Evolutionary conservation across 2,329 filamentous ascomycete genomes (phyloP).

Genomic region (Colletotrichum falcatum): DNA sequence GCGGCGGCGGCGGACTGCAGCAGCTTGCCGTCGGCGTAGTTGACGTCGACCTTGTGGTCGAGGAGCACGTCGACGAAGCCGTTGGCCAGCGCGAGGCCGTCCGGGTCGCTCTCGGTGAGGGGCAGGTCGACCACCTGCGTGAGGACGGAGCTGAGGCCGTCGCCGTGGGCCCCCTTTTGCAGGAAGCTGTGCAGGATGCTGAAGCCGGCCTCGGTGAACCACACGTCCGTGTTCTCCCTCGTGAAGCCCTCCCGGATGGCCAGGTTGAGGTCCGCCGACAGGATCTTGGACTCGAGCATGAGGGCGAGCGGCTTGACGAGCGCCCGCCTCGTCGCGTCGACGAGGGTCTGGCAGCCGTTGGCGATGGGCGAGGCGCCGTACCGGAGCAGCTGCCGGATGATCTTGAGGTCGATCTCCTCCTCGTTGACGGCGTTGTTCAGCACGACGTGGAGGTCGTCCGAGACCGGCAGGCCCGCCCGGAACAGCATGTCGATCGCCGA

Average conservation of each 20-base stretch:
- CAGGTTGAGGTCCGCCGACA: constrained; percentile 57
- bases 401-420: constrained; percentile 50
- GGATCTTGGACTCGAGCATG: constrained; percentile 57
- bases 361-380: constrained; percentile 64
- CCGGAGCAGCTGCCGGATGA: constrained; percentile 39
- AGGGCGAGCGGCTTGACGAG: constrained; percentile 54
- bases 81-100: constrained; percentile 55
- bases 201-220: constrained; percentile 62
- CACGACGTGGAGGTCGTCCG: constrained; percentile 63
- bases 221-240: constrained; percentile 53
- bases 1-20: constrained; percentile 65
- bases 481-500: constrained; percentile 63
- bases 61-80: constrained; percentile 59
- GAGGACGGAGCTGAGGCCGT: constrained; percentile 59
- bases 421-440: constrained; percentile 66
- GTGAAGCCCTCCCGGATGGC: constrained; percentile 61
- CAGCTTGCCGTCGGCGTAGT: constrained; percentile 61
- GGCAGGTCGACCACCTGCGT: constrained; percentile 59
- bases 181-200: constrained; percentile 62
- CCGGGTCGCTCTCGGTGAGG: constrained; percentile 45
- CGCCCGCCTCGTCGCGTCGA: constrained; percentile 59
- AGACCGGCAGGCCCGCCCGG: constrained; percentile 60
- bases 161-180: constrained; percentile 60
- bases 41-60: constrained; percentile 58
- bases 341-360: constrained; percentile 64